Evolutionary conservation across 345 rosid genomes (phyloP).

Genomic region (Cardamine resedifolia): DNA sequence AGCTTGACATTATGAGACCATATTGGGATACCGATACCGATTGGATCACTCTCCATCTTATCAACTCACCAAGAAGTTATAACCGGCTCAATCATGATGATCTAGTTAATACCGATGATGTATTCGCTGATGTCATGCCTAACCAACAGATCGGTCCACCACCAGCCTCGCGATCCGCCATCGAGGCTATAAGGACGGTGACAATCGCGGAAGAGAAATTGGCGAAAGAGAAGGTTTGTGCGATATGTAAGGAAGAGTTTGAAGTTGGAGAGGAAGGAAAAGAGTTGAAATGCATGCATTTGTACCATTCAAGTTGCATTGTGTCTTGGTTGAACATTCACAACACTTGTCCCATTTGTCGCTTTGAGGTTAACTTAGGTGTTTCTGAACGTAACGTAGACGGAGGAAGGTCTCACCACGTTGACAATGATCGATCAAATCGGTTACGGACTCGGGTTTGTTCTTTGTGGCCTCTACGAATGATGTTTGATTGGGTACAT

Average conservation of each 20-base stretch:
- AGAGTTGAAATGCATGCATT: constrained; percentile 67
- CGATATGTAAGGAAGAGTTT: constrained; percentile 78
- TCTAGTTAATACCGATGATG: constrained; percentile 14
- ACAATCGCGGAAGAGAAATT: constrained; percentile 39
- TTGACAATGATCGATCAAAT: constrained; percentile 10
- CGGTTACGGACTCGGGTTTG: background rate
- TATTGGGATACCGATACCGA: constrained; percentile 47
- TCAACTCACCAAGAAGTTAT: constrained; percentile 13
- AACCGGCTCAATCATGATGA: constrained; percentile 24
- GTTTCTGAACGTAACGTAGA: background rate
- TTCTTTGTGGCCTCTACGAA: constrained; percentile 23
- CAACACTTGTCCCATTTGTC: constrained; percentile 80
- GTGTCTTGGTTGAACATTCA: constrained; percentile 69
- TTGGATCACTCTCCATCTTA: constrained; percentile 62
- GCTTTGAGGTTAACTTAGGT: constrained; percentile 39
- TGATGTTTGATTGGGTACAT: constrained; percentile 36
- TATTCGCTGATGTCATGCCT: constrained; percentile 29
- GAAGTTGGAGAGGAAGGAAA: constrained; percentile 50
- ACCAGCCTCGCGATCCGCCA: constrained; percentile 43
- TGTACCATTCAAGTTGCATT: constrained; percentile 70
- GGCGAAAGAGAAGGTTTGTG: constrained; percentile 47
- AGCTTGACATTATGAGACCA: constrained; percentile 53
- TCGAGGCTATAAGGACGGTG: constrained; percentile 53
- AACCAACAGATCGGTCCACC: constrained; percentile 49
- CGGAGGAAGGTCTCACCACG: background rate